Percentiles rank a stretch among this genome's conserved stretches.
phyloP scores from a whole-genome alignment of 805 yeast genomes.

The Candida stauntonica region DNA sequence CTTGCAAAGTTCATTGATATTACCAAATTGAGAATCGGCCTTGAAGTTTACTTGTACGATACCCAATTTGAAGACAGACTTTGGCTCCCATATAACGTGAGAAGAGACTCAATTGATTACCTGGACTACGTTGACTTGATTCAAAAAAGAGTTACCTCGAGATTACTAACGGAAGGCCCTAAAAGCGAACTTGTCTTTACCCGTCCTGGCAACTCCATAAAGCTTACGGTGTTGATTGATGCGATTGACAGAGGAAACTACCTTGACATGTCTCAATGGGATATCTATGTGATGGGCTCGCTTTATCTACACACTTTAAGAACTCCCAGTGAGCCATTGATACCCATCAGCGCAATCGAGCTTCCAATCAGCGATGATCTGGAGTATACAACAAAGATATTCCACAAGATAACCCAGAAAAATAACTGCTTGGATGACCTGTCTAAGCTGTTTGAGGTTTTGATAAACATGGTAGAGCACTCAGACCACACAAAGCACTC shows the following conservation, averaged over 20 bases:
- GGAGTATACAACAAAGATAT: constrained; percentile 37
- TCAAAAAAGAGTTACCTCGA: constrained; percentile 48
- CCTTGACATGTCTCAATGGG: constrained; percentile 62
- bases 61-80: constrained; percentile 47
- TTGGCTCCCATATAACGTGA: constrained; percentile 39
- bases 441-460: constrained; percentile 41
- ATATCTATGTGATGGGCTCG: constrained; percentile 42
- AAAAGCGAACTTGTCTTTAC: constrained; percentile 46
- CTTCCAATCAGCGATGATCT: constrained; percentile 51
- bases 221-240: constrained; percentile 39
- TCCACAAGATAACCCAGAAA: constrained; percentile 30
- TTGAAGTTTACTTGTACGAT: constrained; percentile 70
- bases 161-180: constrained; percentile 36
- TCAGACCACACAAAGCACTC: constrained; percentile 39
- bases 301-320: constrained; percentile 42
- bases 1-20: constrained; percentile 53
- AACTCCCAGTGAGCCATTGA: constrained; percentile 49
- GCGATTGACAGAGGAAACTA: constrained; percentile 53
- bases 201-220: constrained; percentile 51
- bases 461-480: constrained; percentile 38
- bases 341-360: constrained; percentile 44
- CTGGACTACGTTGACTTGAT: constrained; percentile 34
- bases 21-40: constrained; percentile 68
- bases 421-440: constrained; percentile 31
- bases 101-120: constrained; percentile 27